Base-by-base conservation (phyloP, 169 alveolate genomes). In the Cryptosporidium tyzzeri region DNA sequence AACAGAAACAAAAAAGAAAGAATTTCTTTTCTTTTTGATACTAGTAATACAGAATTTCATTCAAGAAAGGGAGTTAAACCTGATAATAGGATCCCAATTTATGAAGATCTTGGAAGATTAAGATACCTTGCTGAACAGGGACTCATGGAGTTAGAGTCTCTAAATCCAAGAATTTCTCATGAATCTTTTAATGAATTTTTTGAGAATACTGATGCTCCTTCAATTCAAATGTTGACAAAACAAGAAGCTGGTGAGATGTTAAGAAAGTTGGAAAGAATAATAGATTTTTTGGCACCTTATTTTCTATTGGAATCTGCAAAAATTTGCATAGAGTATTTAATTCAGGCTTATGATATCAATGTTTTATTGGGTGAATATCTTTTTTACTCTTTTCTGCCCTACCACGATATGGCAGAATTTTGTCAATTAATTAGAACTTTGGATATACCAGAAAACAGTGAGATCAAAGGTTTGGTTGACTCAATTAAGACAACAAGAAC, bases 321-420 rank as follows among this genome's bases (percentile, higher is more conserved):
- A 26, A 44, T 80, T 18, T 80, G 89, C 16, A 62, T 80, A n/a
- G 89, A 80, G 50, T 80, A 80, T 65, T 41, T 80, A 50, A 80
- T 80, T 14, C 89, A 80, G 35, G 75, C 74, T 33, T 80, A 80
- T 41, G 89, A 80, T 45, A 62, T 80, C 48, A 69, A 80, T 45
- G 53, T 80, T n/a, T 80, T 62, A 44, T 53, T 80, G 65, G 69
- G 89, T 7, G 89, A 80, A 26, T 80, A 80, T 62, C 55, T 80
- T 12, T 80, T 80, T 65, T 80, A 44, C 53, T 80, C 89, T 39
- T 80, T 80, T 45, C 69, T 80, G 6, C 89, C 89, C 9, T 80
- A 80, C 33, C 89, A 80, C 29, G 89, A 80, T 45, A 80, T 65
- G 73, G 69, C 68, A 3, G 73, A 62, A 39, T 80, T 80, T 80